A percentile compares a stretch with the other conserved stretches of the same genome.
phyloP scores from a whole-genome alignment of 345 rosid species.

The Microthlaspi erraticum region DNA sequence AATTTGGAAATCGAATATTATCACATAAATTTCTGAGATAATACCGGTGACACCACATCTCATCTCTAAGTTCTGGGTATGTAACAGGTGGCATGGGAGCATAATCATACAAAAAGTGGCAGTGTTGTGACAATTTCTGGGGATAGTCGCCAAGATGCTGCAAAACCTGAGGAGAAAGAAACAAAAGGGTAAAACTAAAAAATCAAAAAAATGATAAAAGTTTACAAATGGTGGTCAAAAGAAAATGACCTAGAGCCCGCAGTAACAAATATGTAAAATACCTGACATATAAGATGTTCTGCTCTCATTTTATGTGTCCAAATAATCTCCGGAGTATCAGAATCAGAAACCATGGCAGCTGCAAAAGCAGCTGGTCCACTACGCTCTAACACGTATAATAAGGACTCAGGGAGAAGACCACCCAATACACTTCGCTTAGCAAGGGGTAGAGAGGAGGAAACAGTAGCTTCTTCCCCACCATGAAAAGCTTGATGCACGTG shows the following conservation, averaged over 20 bases:
- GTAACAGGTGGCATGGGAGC: slow-evolving; percentile 99
- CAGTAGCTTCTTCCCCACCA: slow-evolving; percentile 99
- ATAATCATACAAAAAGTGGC: slow-evolving; percentile 91
- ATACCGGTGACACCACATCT: slow-evolving; percentile 99
- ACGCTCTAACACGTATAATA: slow-evolving; percentile 95
- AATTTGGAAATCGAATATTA: slow-evolving; percentile 92
- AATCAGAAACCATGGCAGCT: slow-evolving; percentile 98
- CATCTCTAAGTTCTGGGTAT: slow-evolving; percentile 97
- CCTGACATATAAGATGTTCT: slow-evolving; percentile 97
- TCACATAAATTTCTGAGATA: slow-evolving; percentile 95
- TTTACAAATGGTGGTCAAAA: slow-evolving; percentile 13
- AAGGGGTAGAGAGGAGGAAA: slow-evolving; percentile 90
- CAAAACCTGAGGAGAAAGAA: slow-evolving; percentile 68
- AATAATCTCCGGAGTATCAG: slow-evolving; percentile 97
- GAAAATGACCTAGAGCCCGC: slow-evolving; percentile 20
- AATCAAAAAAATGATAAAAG: slow-evolving; percentile 10
- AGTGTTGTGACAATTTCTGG: slow-evolving; percentile 95
- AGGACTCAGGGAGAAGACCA: slow-evolving; percentile 98
- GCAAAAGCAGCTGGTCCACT: slow-evolving; percentile 98
- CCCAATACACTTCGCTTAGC: slow-evolving; percentile 98
- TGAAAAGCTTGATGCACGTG: slow-evolving; percentile 99
- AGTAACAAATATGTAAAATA: slow-evolving; percentile 35
- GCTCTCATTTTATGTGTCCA: slow-evolving; percentile 99
- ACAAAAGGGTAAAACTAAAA: slow-evolving; percentile 24
- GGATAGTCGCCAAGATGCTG: slow-evolving; percentile 99